Evolutionary conservation across 805 yeast species (phyloP), one percentile per base, ranked within the genome.

Genomic region (Grigorovia humatica): DNA sequence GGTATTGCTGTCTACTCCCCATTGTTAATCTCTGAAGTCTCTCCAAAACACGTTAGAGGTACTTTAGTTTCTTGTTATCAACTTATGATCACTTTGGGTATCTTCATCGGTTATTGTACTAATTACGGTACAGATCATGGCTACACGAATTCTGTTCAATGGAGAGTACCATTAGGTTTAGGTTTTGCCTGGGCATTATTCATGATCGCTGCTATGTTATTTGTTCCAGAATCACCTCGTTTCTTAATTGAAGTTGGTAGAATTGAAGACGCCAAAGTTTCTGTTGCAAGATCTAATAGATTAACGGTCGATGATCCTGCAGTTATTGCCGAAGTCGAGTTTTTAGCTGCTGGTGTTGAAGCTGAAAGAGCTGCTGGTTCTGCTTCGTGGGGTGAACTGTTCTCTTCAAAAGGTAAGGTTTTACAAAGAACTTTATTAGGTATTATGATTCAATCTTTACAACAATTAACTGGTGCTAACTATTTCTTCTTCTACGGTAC

Each of bases 141-240:
- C 19, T 71, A 69, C 64, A 74, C 77, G 62, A 82, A 83, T 72
- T 83, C 90, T 44, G 87, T 68, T 9, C 85, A 81, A 71, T 83
- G 89, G 88, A 80, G 88, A 78, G 76, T 83, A 57, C 86, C 85
- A 53, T 72, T 83, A 63, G 84, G 84, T 55, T 67, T 80, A 56
- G 72, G 76, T 61, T 76, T 75, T 58, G 70, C 72, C 27, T 76
- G 77, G 77, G 74, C 74, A 46, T 46, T 70, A 20, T 55, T 68
- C 51, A 65, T 70, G 72, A 56, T 70, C 48, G 57, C 56, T 35
- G 72, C 65, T 59, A 68, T 70, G 70, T 57, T 59, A 5, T 74
- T 76, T 60, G 81, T 82, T 77, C 88, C 88, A 49, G 89, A 83
- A 71, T 81, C 88, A 40, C 86, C 88, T 62, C 74, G 88, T 69